Percentiles rank a stretch among this genome's conserved stretches.
These are phyloP conservation scores for Solidago caesia DNA, from an alignment of 129 eudicot genomes.

Conservation along the genomic window DNA sequence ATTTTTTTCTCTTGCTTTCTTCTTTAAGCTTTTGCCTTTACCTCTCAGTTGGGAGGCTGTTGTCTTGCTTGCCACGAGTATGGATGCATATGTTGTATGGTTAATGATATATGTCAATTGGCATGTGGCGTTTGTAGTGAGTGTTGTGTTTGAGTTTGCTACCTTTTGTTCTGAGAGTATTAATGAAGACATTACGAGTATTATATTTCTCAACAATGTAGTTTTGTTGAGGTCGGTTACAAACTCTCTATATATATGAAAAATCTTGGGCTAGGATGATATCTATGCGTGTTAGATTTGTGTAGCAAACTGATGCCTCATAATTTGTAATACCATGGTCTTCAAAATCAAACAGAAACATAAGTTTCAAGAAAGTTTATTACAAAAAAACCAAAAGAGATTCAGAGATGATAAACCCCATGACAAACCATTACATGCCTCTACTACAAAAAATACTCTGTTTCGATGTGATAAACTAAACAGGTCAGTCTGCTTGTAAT, in stretches of 20 bases:
- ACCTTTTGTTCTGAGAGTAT: neutral
- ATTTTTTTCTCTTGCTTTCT: neutral
- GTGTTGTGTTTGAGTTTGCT: neutral
- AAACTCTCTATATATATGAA: neutral
- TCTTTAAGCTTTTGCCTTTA: neutral
- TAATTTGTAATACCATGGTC: no score
- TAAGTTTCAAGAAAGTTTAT: neutral
- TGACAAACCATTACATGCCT: conserved; percentile 17
- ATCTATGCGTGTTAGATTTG: no score
- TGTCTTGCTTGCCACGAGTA: neutral
- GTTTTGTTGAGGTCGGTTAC: no score
- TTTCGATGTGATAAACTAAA: neutral
- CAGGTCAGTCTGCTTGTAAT: conserved; percentile 62
- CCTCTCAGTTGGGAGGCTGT: neutral
- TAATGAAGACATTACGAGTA: no score
- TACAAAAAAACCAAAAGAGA: neutral
- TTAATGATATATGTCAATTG: neutral
- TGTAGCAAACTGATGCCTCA: no score
- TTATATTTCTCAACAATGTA: no score
- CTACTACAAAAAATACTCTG: conserved; percentile 18
- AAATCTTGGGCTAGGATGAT: neutral
- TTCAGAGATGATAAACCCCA: neutral
- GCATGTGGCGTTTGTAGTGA: neutral
- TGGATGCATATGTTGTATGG: conserved; percentile 1
- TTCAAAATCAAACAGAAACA: neutral